Percentiles rank a stretch among this genome's conserved stretches.
phyloP scores from a whole-genome alignment of 768 basidiomycete genomes.

The Tephrocybe sp. region DNA sequence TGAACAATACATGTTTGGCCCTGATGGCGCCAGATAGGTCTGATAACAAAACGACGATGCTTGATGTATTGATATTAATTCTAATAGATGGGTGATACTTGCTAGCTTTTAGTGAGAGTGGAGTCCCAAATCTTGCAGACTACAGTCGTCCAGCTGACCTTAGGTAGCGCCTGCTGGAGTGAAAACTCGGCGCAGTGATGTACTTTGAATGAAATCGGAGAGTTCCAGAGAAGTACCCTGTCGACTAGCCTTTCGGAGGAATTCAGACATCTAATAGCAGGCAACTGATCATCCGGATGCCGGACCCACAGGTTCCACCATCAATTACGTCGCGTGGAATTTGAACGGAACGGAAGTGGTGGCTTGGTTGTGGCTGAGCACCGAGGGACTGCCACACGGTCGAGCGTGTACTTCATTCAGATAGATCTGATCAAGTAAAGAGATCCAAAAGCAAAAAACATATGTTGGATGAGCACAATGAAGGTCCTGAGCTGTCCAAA shows the following conservation, averaged over 20 bases:
- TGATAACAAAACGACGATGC: too few relatives aligned
- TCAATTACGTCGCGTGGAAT: constrained; percentile 13
- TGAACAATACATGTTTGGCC: too few relatives aligned
- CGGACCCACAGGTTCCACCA: neutral
- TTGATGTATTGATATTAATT: too few relatives aligned
- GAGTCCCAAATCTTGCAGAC: too few relatives aligned
- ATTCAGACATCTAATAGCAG: neutral
- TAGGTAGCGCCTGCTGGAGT: neutral
- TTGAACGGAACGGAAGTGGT: constrained; percentile 10
- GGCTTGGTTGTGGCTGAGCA: constrained; percentile 6
- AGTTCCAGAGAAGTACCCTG: neutral
- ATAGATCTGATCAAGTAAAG: constrained; percentile 14
- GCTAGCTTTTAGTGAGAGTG: too few relatives aligned
- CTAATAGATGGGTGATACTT: too few relatives aligned
- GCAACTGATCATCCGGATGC: neutral
- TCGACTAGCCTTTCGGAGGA: constrained; percentile 8
- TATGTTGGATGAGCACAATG: too few relatives aligned
- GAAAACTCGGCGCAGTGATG: neutral
- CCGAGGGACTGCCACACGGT: constrained; percentile 8
- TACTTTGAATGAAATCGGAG: neutral
- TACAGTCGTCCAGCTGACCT: neutral
- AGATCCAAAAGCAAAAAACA: too few relatives aligned
- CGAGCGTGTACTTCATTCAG: constrained; percentile 8
- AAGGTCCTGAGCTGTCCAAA: too few relatives aligned
- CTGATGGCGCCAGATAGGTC: too few relatives aligned